Evolutionary conservation across 805 yeast species (phyloP).

Genomic region (Kregervanrija fluxuum): DNA sequence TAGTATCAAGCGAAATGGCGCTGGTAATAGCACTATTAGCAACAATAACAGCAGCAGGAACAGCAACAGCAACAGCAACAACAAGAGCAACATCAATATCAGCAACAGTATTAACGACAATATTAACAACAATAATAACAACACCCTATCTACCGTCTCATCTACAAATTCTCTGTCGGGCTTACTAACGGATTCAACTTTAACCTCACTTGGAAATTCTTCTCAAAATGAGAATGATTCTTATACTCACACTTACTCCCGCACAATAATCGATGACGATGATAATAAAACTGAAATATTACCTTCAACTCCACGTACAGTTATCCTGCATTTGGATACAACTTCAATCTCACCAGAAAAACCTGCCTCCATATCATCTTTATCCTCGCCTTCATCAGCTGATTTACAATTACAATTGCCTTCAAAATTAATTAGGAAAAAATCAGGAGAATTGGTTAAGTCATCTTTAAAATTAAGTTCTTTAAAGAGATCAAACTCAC

Average conservation of each 20-base stretch:
- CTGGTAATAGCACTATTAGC: neutral
- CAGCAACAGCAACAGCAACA: neutral
- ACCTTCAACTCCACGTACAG: slow-evolving; percentile 1
- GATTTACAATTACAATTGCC: slow-evolving; percentile 6
- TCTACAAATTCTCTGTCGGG: slow-evolving; percentile 19
- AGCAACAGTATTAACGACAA: slow-evolving; percentile 1
- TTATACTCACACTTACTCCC: slow-evolving; percentile 3
- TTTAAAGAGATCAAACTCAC: slow-evolving; percentile 34
- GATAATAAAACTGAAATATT: slow-evolving; percentile 18
- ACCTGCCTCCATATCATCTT: slow-evolving; percentile 6
- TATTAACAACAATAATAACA: slow-evolving; percentile 12
- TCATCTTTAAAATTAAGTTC: slow-evolving; percentile 42
- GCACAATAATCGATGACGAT: slow-evolving; percentile 15
- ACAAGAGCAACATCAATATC: neutral
- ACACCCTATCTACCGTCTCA: slow-evolving; percentile 18
- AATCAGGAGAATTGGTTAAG: slow-evolving; percentile 44
- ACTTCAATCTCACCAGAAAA: neutral
- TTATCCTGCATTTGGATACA: neutral
- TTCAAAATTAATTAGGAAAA: slow-evolving; percentile 35
- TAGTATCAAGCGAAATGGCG: no score
- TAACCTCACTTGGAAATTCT: slow-evolving; percentile 16
- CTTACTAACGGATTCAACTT: neutral
- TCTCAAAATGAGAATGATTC: slow-evolving; percentile 3
- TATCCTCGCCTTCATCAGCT: slow-evolving; percentile 14
- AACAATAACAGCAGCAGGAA: neutral